phyloP scores from a whole-genome alignment of 345 rosid species.

The Abelmoschus esculentus region DNA sequence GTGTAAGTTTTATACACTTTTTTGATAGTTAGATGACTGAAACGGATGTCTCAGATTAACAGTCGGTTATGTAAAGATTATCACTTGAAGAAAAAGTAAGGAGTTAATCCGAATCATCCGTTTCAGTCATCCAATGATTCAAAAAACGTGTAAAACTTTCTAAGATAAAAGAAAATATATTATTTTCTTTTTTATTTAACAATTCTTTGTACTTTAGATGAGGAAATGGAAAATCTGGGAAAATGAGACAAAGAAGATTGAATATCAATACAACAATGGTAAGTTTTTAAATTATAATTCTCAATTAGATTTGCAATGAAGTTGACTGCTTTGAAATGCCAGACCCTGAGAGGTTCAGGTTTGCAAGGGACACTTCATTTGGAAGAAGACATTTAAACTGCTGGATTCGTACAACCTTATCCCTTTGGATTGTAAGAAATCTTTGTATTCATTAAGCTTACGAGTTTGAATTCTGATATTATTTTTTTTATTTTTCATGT shows the following conservation, averaged over 20 bases:
- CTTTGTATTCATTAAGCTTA: background rate
- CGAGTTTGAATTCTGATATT: background rate
- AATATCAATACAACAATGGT: slow-evolving; percentile 78
- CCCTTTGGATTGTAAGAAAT: slow-evolving; percentile 76
- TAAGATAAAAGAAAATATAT: too few relatives aligned
- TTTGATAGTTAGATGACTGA: too few relatives aligned
- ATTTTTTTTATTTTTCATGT: too few relatives aligned
- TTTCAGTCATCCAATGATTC: too few relatives aligned
- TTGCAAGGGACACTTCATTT: slow-evolving; percentile 88
- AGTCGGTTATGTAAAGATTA: too few relatives aligned
- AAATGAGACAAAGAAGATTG: slow-evolving; percentile 65
- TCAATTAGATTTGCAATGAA: too few relatives aligned
- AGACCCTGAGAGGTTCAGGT: slow-evolving; percentile 97
- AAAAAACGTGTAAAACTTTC: too few relatives aligned
- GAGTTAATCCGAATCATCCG: too few relatives aligned
- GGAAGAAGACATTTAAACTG: slow-evolving; percentile 70
- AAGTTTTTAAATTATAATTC: background rate
- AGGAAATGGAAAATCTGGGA: slow-evolving; percentile 91
- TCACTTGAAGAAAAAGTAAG: too few relatives aligned
- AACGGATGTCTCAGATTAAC: too few relatives aligned
- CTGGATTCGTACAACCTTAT: slow-evolving; percentile 63
- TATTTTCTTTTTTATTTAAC: too few relatives aligned
- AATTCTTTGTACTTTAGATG: slow-evolving; percentile 44
- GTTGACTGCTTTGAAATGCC: slow-evolving; percentile 3
- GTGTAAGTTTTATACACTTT: too few relatives aligned